Base-by-base conservation (phyloP, 164 flowering plant genomes). In the Macadamia tetraphylla region DNA sequence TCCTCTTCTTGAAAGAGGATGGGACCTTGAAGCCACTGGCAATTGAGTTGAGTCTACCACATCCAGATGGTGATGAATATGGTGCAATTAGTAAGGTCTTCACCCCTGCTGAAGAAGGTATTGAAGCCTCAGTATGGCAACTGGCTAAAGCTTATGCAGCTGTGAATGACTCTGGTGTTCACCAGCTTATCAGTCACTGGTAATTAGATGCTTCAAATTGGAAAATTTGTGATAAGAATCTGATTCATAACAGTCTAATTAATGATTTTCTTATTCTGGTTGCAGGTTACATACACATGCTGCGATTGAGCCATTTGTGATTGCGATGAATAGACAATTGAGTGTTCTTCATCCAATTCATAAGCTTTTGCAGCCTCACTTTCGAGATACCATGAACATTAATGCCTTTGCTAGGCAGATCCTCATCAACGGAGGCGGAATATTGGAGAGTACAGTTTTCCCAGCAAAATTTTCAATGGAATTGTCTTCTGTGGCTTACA, bases 121-220 rank as follows among this genome's bases (percentile, higher is more conserved):
- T 88, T n/a, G 86, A 82, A 68, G 85, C 83, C 30, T 76, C 94
- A 1, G 72, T 87, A 0, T 92, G 95, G 97, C 97, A 91, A 71
- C 83, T 90, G 57, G 97, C 97, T 13, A 94, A 94, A 75, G 98
- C 97, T 68, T 90, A 90, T 76, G 97, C 72, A 44, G 87, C 92
- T 30, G 96, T 94, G 1, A 90, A 84, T 64, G 97, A 94, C 75
- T 86, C 97, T 6, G 98, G 98, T 58, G 81, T 79, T 55, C 98
- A 94, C 69, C 96, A 91, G 77, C 92, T 94, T 32, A 81, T 90
- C 30, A 94, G 97, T 74, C 98, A 94, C 74, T 92, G 96, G 98
- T 94, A 82, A 15, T 43, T 44, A 13, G 29, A 52, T 57, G 60
- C 7, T 17, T 23, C 9, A 15, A 35, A 18, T 61, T 18, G 46